Conservation (phyloP, 73 alveolate species). For the Paramecium biaurelia region DNA sequence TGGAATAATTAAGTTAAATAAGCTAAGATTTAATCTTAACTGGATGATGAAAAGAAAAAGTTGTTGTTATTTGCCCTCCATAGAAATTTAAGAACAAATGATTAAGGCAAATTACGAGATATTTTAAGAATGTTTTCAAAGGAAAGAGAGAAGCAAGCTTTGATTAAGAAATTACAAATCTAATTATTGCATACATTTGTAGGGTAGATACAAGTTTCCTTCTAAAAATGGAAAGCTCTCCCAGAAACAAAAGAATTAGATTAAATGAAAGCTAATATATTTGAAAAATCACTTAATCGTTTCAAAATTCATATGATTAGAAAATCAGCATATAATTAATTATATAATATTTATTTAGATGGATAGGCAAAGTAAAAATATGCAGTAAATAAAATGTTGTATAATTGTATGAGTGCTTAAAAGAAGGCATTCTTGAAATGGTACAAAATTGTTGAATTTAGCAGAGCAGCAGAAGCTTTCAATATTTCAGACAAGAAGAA, state of each 20-base stretch:
- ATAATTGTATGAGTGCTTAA: conserved; percentile 9
- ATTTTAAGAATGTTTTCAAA: not conserved
- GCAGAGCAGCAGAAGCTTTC: not conserved
- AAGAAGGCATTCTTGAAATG: not conserved
- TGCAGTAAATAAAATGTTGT: not conserved
- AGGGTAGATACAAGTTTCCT: not conserved
- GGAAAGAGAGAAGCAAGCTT: not conserved
- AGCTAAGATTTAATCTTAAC: not conserved
- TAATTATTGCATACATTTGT: not conserved
- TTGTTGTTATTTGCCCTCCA: not conserved
- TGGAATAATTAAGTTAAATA: not conserved
- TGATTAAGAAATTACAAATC: not conserved
- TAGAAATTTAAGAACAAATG: not conserved
- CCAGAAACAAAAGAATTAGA: not conserved
- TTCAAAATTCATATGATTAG: not conserved
- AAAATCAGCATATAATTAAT: not conserved
- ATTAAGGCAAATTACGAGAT: not conserved
- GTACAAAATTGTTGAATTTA: not conserved
- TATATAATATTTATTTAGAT: not conserved
- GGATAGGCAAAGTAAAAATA: not conserved
- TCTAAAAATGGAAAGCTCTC: conserved; percentile 3
- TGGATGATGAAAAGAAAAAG: conserved; percentile 16
- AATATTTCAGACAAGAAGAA: not conserved
- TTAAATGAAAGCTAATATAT: not conserved
- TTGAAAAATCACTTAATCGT: not conserved